Evolutionary conservation across 805 yeast species (phyloP), one percentile per base, ranked within the genome.

Genomic region (Starmerella floris): DNA sequence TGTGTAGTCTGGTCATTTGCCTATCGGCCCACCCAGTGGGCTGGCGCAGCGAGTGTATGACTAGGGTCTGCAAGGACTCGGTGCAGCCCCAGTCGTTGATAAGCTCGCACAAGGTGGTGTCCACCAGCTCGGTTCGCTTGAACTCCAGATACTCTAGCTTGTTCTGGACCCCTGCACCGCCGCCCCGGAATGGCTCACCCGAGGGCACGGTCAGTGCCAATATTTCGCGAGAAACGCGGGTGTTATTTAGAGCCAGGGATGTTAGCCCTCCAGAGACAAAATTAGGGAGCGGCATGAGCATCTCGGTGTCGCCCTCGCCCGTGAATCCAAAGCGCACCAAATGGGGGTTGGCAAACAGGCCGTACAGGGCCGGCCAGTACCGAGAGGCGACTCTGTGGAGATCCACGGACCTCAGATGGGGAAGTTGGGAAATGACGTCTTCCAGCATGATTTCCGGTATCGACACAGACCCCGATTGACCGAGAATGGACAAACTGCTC

Each of bases 251-350:
- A 2, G 54, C 44, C 13, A 51, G 35, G 3, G 39, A 22, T 16
- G 32, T 34, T 3, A 51, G 32, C 8, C 30, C 20, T 2, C 45
- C 36, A 5, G 41, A 33, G n/a, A 4, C 19, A 17, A 51, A 42
- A 9, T 30, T 23, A 5, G 55, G 55, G 23, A 44, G 25, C 1
- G 48, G 42, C 23, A 32, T 13, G 16, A 11, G 9, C 20, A 33
- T 4, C 17, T 8, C 16, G 9, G 23, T 13, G 19, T 33, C 26
- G 36, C 23, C 26, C 6, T 30, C 47, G 13, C 49, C 34, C 1
- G 55, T 48, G 46, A 51, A 51, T n/a, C 55, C 55, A 16, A 51
- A 41, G 3, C 46, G 25, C 10, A 11, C 30, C 6, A 51, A 35
- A 2, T n/a, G 11, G 5, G 33, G 17, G 35, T 48, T 51, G 17